phyloP scores from a whole-genome alignment of 2,329 filamentous ascomycete genomes.

The Clonostachys sp. region DNA sequence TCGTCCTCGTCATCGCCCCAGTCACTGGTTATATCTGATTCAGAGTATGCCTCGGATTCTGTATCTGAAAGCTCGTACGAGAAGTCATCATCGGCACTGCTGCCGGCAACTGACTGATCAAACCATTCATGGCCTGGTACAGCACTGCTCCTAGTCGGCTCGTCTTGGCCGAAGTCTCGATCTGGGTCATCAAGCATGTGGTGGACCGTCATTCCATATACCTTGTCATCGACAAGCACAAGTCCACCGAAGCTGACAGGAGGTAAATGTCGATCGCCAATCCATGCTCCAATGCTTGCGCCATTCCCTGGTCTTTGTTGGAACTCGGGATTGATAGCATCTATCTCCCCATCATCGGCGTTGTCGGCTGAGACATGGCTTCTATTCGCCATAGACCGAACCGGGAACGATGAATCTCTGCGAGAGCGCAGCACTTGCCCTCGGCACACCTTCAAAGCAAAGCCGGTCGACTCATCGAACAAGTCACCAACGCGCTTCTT shows the following conservation, averaged over 20 bases:
- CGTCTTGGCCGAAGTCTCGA: slow-evolving; percentile 25
- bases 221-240: slow-evolving; percentile 76
- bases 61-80: slow-evolving; percentile 59
- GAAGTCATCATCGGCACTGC: slow-evolving; percentile 45
- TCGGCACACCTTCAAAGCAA: slow-evolving; percentile 66
- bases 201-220: slow-evolving; percentile 93
- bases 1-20: slow-evolving; percentile 43
- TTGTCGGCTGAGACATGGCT: slow-evolving; percentile 17
- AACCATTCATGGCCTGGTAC: slow-evolving; percentile 34
- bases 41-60: slow-evolving; percentile 49
- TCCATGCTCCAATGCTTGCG: slow-evolving; percentile 89
- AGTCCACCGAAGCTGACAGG: slow-evolving; percentile 89
- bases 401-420: slow-evolving; percentile 25
- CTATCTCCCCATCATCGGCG: slow-evolving; percentile 28
- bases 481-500: slow-evolving; percentile 61
- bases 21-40: slow-evolving; percentile 49
- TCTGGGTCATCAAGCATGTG: slow-evolving; percentile 83
- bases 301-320: slow-evolving; percentile 78
- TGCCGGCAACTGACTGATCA: slow-evolving; percentile 31
- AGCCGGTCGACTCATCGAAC: slow-evolving; percentile 59
- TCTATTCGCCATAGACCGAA: slow-evolving; percentile 22
- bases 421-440: slow-evolving; percentile 63
- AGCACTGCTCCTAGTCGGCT: slow-evolving; percentile 30
- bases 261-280: slow-evolving; percentile 78
- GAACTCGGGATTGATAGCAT: slow-evolving; percentile 66